Evolutionary conservation across 1,284 basidiomycete genomes (phyloP).

Genomic region (Cutaneotrichosporon cutaneum): DNA sequence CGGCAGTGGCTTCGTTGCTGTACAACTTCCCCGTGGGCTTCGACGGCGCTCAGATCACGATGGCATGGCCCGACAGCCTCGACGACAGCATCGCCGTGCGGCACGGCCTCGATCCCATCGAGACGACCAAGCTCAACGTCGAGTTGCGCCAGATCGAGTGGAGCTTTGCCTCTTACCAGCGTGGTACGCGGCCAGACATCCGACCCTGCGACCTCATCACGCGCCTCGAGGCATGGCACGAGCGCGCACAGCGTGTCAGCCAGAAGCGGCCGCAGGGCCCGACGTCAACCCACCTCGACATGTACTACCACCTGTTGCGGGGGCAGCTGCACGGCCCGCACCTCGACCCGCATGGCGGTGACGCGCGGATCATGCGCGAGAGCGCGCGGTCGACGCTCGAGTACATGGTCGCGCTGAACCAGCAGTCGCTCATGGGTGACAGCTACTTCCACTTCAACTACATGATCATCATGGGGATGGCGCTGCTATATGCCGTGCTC

Average conservation of each 20-base stretch:
- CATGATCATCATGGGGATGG: slow-evolving; percentile 15
- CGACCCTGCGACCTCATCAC: not conserved
- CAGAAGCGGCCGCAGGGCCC: not conserved
- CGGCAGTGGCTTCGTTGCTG: not conserved
- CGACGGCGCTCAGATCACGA: slow-evolving; percentile 11
- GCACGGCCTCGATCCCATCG: slow-evolving; percentile 11
- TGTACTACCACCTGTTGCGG: slow-evolving; percentile 16
- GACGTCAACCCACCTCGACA: slow-evolving; percentile 13
- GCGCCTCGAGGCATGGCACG: slow-evolving; percentile 18
- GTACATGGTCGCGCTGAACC: slow-evolving; percentile 3
- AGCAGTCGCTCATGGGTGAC: slow-evolving; percentile 12
- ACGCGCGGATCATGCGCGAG: slow-evolving; percentile 10
- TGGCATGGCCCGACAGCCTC: slow-evolving; percentile 7
- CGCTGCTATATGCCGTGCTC: slow-evolving; percentile 13
- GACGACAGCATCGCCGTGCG: slow-evolving; percentile 2
- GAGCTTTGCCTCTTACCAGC: not conserved
- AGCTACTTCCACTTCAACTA: slow-evolving; percentile 17
- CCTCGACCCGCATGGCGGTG: not conserved
- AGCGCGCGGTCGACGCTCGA: slow-evolving; percentile 8
- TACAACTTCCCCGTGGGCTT: slow-evolving; percentile 3
- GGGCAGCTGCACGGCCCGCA: slow-evolving; percentile 15
- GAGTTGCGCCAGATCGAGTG: slow-evolving; percentile 15
- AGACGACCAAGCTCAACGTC: slow-evolving; percentile 5
- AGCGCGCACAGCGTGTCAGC: not conserved
- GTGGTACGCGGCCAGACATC: not conserved